A percentile compares a stretch with the other conserved stretches of the same genome.
These are phyloP conservation scores for Komagataella phaffii DNA, from an alignment of 805 yeast species.

Conservation along the genomic window DNA sequence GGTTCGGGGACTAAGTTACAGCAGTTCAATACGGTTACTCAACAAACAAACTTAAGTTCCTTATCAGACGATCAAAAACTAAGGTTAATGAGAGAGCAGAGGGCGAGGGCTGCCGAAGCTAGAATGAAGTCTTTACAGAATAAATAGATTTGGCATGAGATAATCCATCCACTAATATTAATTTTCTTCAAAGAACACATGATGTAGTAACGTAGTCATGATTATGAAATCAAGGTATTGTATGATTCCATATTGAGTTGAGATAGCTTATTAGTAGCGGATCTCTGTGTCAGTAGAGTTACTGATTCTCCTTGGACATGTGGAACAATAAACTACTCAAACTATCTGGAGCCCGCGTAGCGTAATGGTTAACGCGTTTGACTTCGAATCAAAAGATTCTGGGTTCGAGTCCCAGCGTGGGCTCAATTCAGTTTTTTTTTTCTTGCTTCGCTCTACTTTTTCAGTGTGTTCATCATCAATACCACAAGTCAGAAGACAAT, in stretches of 20 bases:
- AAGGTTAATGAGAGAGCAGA: constrained; percentile 80
- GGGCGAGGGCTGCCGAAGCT: constrained; percentile 95
- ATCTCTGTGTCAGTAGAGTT: too few relatives aligned
- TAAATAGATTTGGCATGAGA: background rate
- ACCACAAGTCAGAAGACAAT: background rate
- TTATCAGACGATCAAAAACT: constrained; percentile 62
- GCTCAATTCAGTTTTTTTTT: constrained; percentile 4
- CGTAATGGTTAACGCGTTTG: constrained; percentile 59
- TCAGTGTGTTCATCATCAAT: too few relatives aligned
- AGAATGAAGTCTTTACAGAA: constrained; percentile 29
- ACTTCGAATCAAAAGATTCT: constrained; percentile 54
- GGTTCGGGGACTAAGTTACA: constrained; percentile 22
- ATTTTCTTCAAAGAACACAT: background rate
- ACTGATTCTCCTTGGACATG: background rate
- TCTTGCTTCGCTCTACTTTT: background rate
- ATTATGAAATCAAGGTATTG: too few relatives aligned
- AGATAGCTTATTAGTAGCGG: background rate
- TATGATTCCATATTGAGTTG: too few relatives aligned
- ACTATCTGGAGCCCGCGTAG: constrained; percentile 18
- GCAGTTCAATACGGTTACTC: constrained; percentile 10
- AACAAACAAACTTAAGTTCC: constrained; percentile 37
- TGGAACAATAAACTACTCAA: background rate
- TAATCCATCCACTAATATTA: background rate
- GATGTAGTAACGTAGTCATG: too few relatives aligned
- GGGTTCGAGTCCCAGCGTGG: constrained; percentile 47